Percentiles rank a stretch among this genome's conserved stretches.
These are phyloP conservation scores for Thecaphora thlaspeos DNA, from an alignment of 1,284 basidiomycete genomes.

Conservation along the genomic window DNA sequence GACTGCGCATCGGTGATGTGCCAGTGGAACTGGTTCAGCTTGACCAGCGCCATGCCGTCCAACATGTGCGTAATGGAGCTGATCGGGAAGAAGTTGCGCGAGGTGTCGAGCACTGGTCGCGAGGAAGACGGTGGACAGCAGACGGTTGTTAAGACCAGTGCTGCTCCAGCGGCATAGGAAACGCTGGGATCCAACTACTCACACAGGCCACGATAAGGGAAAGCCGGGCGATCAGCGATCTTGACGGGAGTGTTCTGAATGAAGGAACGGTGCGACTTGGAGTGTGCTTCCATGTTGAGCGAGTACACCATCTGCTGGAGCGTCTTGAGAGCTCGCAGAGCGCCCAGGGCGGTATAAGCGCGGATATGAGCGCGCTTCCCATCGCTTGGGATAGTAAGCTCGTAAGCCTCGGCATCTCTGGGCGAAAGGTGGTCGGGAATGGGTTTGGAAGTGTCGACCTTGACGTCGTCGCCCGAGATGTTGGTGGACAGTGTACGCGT, in stretches of 20 bases:
- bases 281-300: constrained; percentile 29
- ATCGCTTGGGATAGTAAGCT: constrained; percentile 66
- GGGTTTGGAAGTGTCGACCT: constrained; percentile 5
- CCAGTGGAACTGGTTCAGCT: constrained; percentile 75
- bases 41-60: constrained; percentile 82
- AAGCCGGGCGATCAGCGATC: constrained; percentile 60
- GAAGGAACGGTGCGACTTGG: constrained; percentile 6
- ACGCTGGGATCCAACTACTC: not conserved
- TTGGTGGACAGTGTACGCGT: constrained; percentile 10
- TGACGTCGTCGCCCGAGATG: constrained; percentile 10
- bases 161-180: too few species aligned
- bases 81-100: constrained; percentile 65
- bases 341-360: constrained; percentile 73
- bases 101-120: constrained; percentile 70
- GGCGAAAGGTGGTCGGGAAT: constrained; percentile 13
- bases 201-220: constrained; percentile 66
- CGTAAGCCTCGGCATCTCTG: constrained; percentile 65
- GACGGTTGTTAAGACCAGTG: too few species aligned
- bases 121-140: too few species aligned
- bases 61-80: constrained; percentile 70
- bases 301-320: constrained; percentile 69
- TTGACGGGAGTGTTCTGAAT: constrained; percentile 62
- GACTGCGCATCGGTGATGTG: constrained; percentile 67
- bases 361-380: constrained; percentile 66
- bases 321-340: constrained; percentile 77